Evolutionary conservation across 176 grass and related monocot genomes (phyloP).

Genomic region (Otatea glauca): DNA sequence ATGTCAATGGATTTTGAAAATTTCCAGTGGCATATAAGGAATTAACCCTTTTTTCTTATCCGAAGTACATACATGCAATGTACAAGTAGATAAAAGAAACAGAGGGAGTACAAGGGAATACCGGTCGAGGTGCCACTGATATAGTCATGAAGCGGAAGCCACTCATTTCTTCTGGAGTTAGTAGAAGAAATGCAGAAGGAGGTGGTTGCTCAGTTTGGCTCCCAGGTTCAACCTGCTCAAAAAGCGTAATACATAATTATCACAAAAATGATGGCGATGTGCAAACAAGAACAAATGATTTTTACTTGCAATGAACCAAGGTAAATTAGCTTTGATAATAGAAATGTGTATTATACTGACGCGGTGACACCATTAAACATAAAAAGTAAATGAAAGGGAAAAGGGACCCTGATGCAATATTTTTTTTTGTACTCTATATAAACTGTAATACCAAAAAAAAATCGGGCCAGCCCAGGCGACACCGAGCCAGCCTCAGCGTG

Average conservation of each 20-base stretch:
- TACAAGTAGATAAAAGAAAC: too few relatives aligned
- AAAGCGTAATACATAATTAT: conserved; percentile 31
- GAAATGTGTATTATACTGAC: not conserved
- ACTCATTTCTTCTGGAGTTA: conserved; percentile 79
- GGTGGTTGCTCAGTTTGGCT: conserved; percentile 97
- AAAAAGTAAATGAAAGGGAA: not conserved
- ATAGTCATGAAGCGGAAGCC: conserved; percentile 88
- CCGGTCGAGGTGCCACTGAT: conserved; percentile 87
- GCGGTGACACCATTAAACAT: not conserved
- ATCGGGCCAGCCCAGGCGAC: too few relatives aligned
- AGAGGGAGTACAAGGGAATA: conserved; percentile 48
- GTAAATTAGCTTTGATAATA: conserved; percentile 17
- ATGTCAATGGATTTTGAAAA: too few relatives aligned
- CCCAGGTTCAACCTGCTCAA: conserved; percentile 88
- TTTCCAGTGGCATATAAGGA: too few relatives aligned
- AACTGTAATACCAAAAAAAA: not conserved
- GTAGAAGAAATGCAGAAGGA: conserved; percentile 83
- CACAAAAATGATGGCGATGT: conserved; percentile 8
- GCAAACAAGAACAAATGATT: not conserved
- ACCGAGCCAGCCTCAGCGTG: too few relatives aligned
- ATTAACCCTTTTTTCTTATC: not conserved
- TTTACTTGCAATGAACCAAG: not conserved
- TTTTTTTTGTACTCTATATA: not conserved
- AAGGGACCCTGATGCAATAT: not conserved
- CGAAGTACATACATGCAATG: not conserved